Base-by-base conservation (phyloP, 768 basidiomycete species). In the Crassisporium funariophilum region DNA sequence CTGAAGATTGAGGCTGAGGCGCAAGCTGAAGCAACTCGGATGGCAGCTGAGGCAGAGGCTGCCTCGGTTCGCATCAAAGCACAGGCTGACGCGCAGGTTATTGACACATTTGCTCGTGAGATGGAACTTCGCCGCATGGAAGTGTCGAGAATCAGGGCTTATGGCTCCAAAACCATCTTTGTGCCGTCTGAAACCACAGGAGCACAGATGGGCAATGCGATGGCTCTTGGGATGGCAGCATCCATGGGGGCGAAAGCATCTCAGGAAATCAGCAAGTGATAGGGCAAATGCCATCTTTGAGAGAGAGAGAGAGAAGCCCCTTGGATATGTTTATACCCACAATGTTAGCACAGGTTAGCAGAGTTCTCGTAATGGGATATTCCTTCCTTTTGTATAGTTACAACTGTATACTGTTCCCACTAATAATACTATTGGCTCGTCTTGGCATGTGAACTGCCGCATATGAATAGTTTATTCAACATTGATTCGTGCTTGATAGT, bases 1-100 rank as follows among this genome's bases (percentile, higher is more conserved):
- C 81, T 67, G 70, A 89, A 76, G 58, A 88, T 92, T 44, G 84
- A 85, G 54, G 88, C 91, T 4, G 77, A 83, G 54, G 90, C 90
- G 1, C 77, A 84, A 35, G 88, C 89, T 1, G 82, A 89, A 59
- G 88, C 88, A 2, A 90, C 83, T 1, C 76, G 82, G n/a, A 60
- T 91, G 50, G 77, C 79, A 5, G 87, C 87, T 1, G 78, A 86
- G 52, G 90, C 91, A 1, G 87, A 90, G 9, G 84, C 88, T 1
- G 76, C 77, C 51, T 84, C 88, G 0, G 71, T 82, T 36, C 77
- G 78, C 29, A 77, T 81, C 56, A 86, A 81, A 57, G 82, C 86
- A 0, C 51, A 67, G 3, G 87, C 88, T 1, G 87, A 89, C 52
- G 69, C 73, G 3, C 66, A 73, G 24, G 82, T 90, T 13, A 52